phyloP scores from a whole-genome alignment of 257 asterid genomes.

The Petunia secreta region DNA sequence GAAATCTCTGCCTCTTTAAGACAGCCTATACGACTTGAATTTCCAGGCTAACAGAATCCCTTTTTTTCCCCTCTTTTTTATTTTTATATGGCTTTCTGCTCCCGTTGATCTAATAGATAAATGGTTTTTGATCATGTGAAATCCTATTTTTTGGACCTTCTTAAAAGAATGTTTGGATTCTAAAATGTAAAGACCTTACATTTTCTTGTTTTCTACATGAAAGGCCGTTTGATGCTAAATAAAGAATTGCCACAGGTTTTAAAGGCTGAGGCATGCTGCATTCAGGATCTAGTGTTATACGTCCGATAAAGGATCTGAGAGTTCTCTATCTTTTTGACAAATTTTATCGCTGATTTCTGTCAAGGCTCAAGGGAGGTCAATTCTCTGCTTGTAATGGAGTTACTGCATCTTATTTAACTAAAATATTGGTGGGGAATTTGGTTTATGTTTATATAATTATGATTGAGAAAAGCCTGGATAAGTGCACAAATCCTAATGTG shows the following conservation, averaged over 20 bases:
- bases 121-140: background rate
- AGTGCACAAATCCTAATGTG: constrained; percentile 29
- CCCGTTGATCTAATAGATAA: background rate
- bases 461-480: background rate
- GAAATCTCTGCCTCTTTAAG: background rate
- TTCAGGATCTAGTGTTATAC: background rate
- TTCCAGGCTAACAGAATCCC: background rate
- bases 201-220: background rate
- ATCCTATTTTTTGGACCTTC: background rate
- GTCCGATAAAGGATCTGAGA: background rate
- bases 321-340: background rate
- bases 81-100: background rate
- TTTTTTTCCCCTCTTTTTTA: background rate
- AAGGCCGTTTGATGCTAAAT: background rate
- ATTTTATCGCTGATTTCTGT: background rate
- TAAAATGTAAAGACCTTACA: background rate
- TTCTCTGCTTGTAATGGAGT: background rate
- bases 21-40: background rate
- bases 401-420: background rate
- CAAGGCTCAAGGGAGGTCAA: background rate
- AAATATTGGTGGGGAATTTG: background rate
- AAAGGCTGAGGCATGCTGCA: background rate
- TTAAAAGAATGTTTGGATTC: background rate
- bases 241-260: too few species aligned
- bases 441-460: constrained; percentile 13